phyloP scores from a whole-genome alignment of 2,329 filamentous ascomycete species.

The Aulographum hederae region DNA sequence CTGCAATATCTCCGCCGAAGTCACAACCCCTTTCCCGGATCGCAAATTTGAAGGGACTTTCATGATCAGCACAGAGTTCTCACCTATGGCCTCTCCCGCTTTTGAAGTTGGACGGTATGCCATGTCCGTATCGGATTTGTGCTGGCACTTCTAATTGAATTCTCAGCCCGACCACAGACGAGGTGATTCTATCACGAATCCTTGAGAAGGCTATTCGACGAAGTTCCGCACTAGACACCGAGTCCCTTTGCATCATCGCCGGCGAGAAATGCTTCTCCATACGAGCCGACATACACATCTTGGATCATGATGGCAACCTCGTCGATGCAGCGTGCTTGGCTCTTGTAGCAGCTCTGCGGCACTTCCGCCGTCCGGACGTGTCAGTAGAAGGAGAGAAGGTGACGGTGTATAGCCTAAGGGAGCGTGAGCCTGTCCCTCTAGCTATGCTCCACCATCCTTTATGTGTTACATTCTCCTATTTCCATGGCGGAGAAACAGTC shows the following conservation, averaged over 20 bases:
- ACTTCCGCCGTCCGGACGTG: conserved; percentile 83
- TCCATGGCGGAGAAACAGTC: conserved; percentile 51
- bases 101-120: conserved; percentile 65
- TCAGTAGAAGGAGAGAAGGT: conserved; percentile 69
- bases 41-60: conserved; percentile 92
- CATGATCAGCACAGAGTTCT: conserved; percentile 78
- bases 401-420: conserved; percentile 65
- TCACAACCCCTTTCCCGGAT: conserved; percentile 69
- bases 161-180: conserved; percentile 55
- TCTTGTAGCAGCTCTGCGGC: conserved; percentile 70
- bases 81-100: conserved; percentile 76
- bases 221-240: conserved; percentile 81
- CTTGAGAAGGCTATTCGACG: conserved; percentile 90
- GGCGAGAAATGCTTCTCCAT: conserved; percentile 84
- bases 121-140: no score
- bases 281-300: conserved; percentile 77
- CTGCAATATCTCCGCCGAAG: conserved; percentile 72
- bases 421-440: conserved; percentile 77
- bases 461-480: conserved; percentile 80
- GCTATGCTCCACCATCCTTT: conserved; percentile 86
- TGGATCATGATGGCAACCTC: conserved; percentile 80
- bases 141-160: conserved; percentile 9
- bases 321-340: conserved; percentile 75
- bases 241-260: conserved; percentile 85
- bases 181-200: conserved; percentile 69